Percentiles rank a stretch among this genome's conserved stretches.
These are phyloP conservation scores for Ilyonectria mors-panacis DNA, from an alignment of 2,329 filamentous ascomycete genomes.

Conservation along the genomic window DNA sequence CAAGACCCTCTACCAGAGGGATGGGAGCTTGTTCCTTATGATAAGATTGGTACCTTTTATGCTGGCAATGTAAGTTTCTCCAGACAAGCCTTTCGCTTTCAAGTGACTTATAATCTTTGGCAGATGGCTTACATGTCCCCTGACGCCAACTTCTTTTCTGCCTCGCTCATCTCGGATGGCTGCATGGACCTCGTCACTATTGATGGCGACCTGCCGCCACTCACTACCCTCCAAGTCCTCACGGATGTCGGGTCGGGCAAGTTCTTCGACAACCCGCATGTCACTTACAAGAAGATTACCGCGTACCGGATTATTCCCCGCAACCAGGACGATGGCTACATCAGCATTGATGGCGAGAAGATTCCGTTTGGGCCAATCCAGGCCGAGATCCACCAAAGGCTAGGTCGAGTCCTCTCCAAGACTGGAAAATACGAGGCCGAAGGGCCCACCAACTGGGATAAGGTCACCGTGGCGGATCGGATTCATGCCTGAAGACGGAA, in stretches of 20 bases:
- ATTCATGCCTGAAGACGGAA: slow-evolving; percentile 42
- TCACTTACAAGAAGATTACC: slow-evolving; percentile 87
- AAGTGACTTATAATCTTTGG: slow-evolving; percentile 34
- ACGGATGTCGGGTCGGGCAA: slow-evolving; percentile 78
- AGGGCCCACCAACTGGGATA: slow-evolving; percentile 68
- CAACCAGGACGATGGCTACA: slow-evolving; percentile 80
- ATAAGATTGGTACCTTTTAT: slow-evolving; percentile 93
- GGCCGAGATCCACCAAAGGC: slow-evolving; percentile 85
- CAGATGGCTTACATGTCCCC: slow-evolving; percentile 93
- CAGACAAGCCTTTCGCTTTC: neutral
- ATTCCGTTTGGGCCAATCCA: slow-evolving; percentile 92
- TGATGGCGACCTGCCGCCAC: slow-evolving; percentile 79
- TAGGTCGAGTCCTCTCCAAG: slow-evolving; percentile 89
- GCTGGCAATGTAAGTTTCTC: slow-evolving; percentile 80
- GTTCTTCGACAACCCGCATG: slow-evolving; percentile 84
- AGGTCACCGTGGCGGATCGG: slow-evolving; percentile 51
- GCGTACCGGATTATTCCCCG: slow-evolving; percentile 89
- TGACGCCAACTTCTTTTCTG: slow-evolving; percentile 89
- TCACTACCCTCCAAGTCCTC: slow-evolving; percentile 78
- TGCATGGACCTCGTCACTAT: slow-evolving; percentile 88
- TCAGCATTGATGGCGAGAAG: slow-evolving; percentile 94
- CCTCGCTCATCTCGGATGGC: slow-evolving; percentile 86
- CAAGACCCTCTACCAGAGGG: slow-evolving; percentile 81
- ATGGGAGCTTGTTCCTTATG: slow-evolving; percentile 81
- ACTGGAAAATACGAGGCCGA: slow-evolving; percentile 79